These are phyloP conservation scores for Mariannaea sp. DNA, from an alignment of 2,329 filamentous ascomycete species.

Conservation along the genomic window DNA sequence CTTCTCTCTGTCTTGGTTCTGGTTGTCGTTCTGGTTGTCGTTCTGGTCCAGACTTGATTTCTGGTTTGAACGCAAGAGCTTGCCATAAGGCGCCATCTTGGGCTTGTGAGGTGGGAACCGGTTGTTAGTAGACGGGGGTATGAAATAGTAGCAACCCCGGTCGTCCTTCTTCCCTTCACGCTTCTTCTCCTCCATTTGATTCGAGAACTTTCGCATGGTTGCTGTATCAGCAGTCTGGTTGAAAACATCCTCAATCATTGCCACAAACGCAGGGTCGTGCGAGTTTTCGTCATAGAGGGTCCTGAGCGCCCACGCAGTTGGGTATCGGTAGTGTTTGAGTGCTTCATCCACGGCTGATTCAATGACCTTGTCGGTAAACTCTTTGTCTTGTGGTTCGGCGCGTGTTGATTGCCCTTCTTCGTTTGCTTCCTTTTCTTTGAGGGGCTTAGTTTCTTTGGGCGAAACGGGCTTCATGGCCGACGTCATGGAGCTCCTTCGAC, in stretches of 20 bases:
- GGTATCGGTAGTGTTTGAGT: slow-evolving; percentile 60
- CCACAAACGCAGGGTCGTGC: slow-evolving; percentile 56
- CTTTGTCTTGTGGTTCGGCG: slow-evolving; percentile 45
- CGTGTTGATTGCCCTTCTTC: slow-evolving; percentile 24
- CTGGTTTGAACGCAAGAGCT: no score
- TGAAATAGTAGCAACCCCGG: slow-evolving; percentile 59
- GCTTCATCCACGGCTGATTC: slow-evolving; percentile 64
- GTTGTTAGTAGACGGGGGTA: slow-evolving; percentile 51
- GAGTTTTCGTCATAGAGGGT: slow-evolving; percentile 64
- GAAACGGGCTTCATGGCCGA: slow-evolving; percentile 29
- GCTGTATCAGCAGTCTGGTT: slow-evolving; percentile 59
- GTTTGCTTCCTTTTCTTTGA: slow-evolving; percentile 26
- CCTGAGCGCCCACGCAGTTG: slow-evolving; percentile 65
- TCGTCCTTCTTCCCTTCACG: slow-evolving; percentile 60
- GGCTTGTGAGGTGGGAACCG: slow-evolving; percentile 51
- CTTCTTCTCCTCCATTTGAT: slow-evolving; percentile 59
- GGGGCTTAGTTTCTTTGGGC: slow-evolving; percentile 10
- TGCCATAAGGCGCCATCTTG: slow-evolving; percentile 54
- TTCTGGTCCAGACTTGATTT: no score
- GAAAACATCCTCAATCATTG: slow-evolving; percentile 63
- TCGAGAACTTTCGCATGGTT: slow-evolving; percentile 56
- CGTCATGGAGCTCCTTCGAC: slow-evolving; percentile 29
- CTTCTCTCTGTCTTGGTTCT: slow-evolving; percentile 45
- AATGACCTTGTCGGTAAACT: slow-evolving; percentile 57
- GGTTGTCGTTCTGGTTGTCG: slow-evolving; percentile 32